Conservation (phyloP, 768 basidiomycete genomes). For the Suillus cothurnatus region DNA sequence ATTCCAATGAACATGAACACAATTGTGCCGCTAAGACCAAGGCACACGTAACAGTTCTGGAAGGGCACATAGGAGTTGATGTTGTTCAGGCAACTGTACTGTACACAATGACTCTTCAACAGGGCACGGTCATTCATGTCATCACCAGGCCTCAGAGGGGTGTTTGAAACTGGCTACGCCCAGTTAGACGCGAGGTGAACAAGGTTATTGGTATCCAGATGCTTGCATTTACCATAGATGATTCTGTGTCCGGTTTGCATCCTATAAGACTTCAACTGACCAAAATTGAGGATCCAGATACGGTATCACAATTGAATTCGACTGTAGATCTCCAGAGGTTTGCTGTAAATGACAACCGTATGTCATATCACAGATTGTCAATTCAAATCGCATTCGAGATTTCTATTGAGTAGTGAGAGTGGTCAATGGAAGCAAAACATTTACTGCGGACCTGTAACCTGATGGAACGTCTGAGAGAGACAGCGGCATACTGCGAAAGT, state of each 20-base stretch:
- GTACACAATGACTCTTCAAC: constrained; percentile 41
- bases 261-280: no score
- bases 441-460: background rate
- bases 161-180: constrained; percentile 63
- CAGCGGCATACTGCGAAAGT: background rate
- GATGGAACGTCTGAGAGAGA: background rate
- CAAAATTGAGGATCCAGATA: no score
- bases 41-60: constrained; percentile 46
- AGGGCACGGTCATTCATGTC: constrained; percentile 47
- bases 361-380: background rate
- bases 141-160: constrained; percentile 64
- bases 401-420: background rate
- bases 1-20: constrained; percentile 52
- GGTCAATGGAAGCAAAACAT: background rate
- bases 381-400: background rate
- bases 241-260: constrained; percentile 55
- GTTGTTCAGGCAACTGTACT: constrained; percentile 50
- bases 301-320: no score
- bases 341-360: background rate
- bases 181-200: constrained; percentile 53
- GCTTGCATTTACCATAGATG: constrained; percentile 47
- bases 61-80: constrained; percentile 61
- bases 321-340: background rate
- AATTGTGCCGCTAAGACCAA: constrained; percentile 60
- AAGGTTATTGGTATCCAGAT: constrained; percentile 53